These are phyloP conservation scores for Trametes villosa DNA, from an alignment of 768 basidiomycete species.

Conservation along the genomic window DNA sequence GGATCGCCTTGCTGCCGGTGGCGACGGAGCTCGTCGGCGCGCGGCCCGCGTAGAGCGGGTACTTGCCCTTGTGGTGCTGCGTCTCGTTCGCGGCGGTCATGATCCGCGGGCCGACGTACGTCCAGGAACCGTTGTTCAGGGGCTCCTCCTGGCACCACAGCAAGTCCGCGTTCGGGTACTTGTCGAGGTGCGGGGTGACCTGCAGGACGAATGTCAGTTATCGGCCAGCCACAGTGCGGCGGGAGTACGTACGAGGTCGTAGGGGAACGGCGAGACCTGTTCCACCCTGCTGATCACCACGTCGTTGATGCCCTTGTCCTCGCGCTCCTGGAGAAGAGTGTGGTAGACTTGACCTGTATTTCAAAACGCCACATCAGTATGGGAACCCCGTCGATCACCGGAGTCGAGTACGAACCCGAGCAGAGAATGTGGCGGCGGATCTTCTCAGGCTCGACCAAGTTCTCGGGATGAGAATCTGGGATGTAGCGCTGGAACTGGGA, in stretches of 20 bases:
- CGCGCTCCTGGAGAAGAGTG: constrained; percentile 85
- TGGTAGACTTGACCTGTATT: constrained; percentile 89
- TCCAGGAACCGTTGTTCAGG: constrained; percentile 97
- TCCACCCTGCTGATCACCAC: constrained; percentile 94
- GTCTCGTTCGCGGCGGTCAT: constrained; percentile 93
- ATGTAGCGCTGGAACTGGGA: constrained; percentile 93
- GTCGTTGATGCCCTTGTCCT: constrained; percentile 88
- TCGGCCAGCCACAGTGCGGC: not conserved
- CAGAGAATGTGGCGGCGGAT: constrained; percentile 93
- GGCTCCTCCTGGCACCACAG: constrained; percentile 98
- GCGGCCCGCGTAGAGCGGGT: constrained; percentile 90
- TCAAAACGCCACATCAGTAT: constrained; percentile 1
- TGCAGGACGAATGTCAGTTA: constrained; percentile 34
- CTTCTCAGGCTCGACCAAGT: constrained; percentile 77
- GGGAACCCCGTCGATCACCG: too few species aligned
- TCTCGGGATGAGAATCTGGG: constrained; percentile 77
- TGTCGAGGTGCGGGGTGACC: constrained; percentile 93
- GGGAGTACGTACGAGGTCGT: constrained; percentile 72
- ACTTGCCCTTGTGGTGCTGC: constrained; percentile 88
- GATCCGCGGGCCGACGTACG: constrained; percentile 91
- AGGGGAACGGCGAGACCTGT: constrained; percentile 96
- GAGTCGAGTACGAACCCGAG: constrained; percentile 50
- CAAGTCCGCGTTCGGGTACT: constrained; percentile 92
- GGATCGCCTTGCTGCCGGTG: constrained; percentile 86
- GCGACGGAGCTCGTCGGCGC: constrained; percentile 91